Conservation (phyloP, 371 early-diverging fungal genomes). For the Syncephalis plumigaleata region DNA sequence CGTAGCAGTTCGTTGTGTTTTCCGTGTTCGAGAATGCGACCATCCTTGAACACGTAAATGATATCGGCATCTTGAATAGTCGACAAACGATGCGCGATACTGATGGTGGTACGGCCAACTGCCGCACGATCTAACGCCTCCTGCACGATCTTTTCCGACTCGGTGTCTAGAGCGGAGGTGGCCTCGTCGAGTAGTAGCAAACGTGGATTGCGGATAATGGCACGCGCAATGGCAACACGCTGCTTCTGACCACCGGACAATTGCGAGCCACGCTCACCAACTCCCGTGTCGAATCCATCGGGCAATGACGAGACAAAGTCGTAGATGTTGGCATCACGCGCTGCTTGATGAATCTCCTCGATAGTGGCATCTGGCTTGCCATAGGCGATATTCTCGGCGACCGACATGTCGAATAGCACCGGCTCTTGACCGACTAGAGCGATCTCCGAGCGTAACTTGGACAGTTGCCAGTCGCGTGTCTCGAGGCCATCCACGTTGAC, state of each 20-base stretch:
- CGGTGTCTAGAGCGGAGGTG: conserved; percentile 82
- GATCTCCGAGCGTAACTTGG: conserved; percentile 46
- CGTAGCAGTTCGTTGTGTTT: conserved; percentile 51
- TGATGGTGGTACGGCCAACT: conserved; percentile 43
- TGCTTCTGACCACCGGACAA: conserved; percentile 57
- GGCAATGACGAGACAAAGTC: conserved; percentile 49
- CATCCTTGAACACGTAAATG: conserved; percentile 56
- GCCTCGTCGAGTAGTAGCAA: conserved; percentile 93
- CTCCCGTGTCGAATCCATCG: conserved; percentile 58
- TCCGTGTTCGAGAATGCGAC: conserved; percentile 64
- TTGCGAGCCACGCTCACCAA: conserved; percentile 55
- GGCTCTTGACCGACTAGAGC: conserved; percentile 84
- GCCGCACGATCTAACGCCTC: conserved; percentile 62
- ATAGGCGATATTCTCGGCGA: conserved; percentile 68
- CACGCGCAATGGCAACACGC: conserved; percentile 50
- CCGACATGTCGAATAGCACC: conserved; percentile 60
- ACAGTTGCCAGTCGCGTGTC: conserved; percentile 34
- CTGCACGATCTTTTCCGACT: conserved; percentile 81
- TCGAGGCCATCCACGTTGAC: conserved; percentile 31
- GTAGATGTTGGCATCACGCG: conserved; percentile 55
- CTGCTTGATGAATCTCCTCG: conserved; percentile 39
- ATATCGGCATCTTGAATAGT: conserved; percentile 57
- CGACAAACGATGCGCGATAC: conserved; percentile 54
- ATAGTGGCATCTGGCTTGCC: conserved; percentile 19
- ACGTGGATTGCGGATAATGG: conserved; percentile 61